Conservation (phyloP, 495 filamentous ascomycete species). For the Podospora fimiseda region DNA sequence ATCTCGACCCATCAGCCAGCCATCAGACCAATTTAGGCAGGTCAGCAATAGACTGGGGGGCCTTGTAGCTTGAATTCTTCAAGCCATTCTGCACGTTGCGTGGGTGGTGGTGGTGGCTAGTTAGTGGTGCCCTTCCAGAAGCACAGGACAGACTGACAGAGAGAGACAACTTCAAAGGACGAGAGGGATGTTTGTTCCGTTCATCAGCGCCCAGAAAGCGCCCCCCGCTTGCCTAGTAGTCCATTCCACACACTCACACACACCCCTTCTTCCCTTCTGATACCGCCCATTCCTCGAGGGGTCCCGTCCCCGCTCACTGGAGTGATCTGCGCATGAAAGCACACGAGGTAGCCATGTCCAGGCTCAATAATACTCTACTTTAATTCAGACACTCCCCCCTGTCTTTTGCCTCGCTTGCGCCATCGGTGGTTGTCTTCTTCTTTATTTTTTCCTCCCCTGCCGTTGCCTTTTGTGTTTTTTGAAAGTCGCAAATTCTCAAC, state of each 20-base stretch:
- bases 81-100: neutral
- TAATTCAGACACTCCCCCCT: conserved; percentile 14
- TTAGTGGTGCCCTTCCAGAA: conserved; percentile 12
- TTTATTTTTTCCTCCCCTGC: neutral
- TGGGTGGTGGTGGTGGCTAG: neutral
- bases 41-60: conserved; percentile 22
- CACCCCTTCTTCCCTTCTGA: conserved; percentile 5
- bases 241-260: too few relatives aligned
- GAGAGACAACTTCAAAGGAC: too few relatives aligned
- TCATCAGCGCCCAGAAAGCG: neutral
- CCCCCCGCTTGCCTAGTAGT: too few relatives aligned
- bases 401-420: conserved; percentile 13
- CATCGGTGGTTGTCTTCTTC: neutral
- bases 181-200: too few relatives aligned
- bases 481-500: neutral
- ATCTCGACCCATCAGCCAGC: conserved; percentile 24
- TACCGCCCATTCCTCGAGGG: conserved; percentile 4
- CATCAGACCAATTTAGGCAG: conserved; percentile 35
- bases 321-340: conserved; percentile 20
- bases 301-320: conserved; percentile 13
- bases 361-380: conserved; percentile 14
- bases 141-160: neutral
- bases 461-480: neutral
- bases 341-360: conserved; percentile 23
- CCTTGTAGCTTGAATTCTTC: conserved; percentile 10